phyloP scores from a whole-genome alignment of 2,329 filamentous ascomycete genomes.

The Ophiocordyceps camponoti-saundersi region DNA sequence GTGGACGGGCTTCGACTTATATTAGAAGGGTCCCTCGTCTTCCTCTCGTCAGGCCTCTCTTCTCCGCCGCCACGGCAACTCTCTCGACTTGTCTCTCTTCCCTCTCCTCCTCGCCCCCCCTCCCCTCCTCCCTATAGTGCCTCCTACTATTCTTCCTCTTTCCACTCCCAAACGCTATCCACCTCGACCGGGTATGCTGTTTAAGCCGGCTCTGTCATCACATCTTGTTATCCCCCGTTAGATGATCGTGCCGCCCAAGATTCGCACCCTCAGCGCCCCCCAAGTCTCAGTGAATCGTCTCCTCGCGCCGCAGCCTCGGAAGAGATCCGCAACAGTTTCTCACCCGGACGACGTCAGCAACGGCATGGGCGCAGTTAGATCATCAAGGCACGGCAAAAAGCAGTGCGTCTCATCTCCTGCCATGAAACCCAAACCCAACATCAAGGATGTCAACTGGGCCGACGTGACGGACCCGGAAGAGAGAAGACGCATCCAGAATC shows the following conservation, averaged over 20 bases:
- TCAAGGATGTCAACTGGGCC: conserved; percentile 47
- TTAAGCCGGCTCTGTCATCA: not conserved
- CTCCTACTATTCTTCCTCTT: not conserved
- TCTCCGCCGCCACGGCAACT: not conserved
- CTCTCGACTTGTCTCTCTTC: not conserved
- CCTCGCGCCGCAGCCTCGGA: conserved; percentile 4
- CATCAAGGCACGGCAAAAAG: conserved; percentile 9
- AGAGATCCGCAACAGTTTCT: conserved; percentile 3
- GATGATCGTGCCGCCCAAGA: conserved; percentile 11
- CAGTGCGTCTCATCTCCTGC: conserved; percentile 13
- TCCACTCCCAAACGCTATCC: not conserved
- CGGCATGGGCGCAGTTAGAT: conserved; percentile 1
- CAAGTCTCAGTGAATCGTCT: conserved; percentile 4
- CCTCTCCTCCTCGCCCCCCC: not conserved
- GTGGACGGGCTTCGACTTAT: conserved; percentile 1
- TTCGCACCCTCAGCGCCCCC: conserved; percentile 12
- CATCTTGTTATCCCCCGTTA: conserved; percentile 2
- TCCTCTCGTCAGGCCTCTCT: not conserved
- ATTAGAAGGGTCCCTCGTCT: conserved; percentile 2
- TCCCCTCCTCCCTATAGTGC: not conserved
- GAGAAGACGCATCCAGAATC: conserved; percentile 59
- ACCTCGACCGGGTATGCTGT: not conserved
- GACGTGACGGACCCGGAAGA: conserved; percentile 54
- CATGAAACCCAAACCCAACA: conserved; percentile 22
- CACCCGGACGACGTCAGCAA: not conserved